Conservation (phyloP, 139 green algal genomes). For the Chlorella vulgaris region DNA sequence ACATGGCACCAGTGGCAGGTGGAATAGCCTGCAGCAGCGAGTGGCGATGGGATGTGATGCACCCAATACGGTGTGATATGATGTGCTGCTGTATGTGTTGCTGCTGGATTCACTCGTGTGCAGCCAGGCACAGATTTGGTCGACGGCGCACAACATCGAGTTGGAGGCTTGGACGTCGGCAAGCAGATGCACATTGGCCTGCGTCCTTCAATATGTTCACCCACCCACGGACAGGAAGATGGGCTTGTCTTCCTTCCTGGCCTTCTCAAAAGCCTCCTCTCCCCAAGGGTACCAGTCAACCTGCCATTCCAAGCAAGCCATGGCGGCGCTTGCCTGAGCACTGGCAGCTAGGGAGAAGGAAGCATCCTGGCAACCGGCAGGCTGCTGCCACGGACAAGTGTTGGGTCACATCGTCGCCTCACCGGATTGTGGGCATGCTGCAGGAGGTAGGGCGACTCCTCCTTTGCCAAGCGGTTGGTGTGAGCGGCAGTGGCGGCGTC, state of each 20-base stretch:
- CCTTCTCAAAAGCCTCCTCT: conserved; percentile 79
- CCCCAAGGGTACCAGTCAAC: conserved; percentile 94
- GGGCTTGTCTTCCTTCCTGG: conserved; percentile 70
- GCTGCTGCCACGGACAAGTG: no score
- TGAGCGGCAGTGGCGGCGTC: conserved; percentile 8
- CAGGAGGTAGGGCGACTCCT: conserved; percentile 83
- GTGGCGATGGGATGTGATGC: no score
- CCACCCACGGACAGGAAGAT: conserved; percentile 92
- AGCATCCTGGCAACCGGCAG: no score
- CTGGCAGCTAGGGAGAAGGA: no score
- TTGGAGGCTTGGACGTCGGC: no score
- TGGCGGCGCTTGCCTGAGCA: no score
- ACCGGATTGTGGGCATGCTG: conserved; percentile 90
- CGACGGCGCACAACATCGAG: no score
- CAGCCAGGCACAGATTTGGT: no score
- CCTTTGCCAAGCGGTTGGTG: conserved; percentile 64
- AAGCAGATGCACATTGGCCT: background rate
- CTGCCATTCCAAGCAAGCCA: conserved; percentile 34
- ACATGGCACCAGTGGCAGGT: conserved; percentile 82
- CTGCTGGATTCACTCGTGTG: no score
- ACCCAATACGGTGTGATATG: no score
- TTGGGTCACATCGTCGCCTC: background rate
- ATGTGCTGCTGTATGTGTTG: no score
- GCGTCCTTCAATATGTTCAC: no score
- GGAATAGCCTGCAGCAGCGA: background rate